phyloP scores from a whole-genome alignment of 352 stramenopile genomes.

The Pythium monospermum region DNA sequence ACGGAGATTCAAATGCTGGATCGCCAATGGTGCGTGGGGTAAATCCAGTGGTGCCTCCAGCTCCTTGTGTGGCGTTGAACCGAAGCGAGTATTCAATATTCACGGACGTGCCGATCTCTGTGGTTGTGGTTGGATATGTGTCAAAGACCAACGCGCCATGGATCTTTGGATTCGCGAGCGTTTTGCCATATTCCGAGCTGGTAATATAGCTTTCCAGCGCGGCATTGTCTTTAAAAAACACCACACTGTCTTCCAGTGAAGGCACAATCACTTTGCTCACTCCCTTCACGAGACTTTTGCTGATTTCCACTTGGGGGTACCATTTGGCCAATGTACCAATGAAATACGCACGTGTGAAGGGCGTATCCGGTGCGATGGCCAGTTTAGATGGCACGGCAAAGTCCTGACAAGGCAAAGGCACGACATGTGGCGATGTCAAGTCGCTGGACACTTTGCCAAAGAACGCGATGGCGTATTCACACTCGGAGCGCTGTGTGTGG shows the following conservation, averaged over 20 bases:
- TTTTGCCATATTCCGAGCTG: constrained; percentile 38
- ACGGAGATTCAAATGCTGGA: constrained; percentile 39
- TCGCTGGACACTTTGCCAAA: constrained; percentile 17
- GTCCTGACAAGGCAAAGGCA: constrained; percentile 18
- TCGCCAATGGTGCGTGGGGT: constrained; percentile 45
- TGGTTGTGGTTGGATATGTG: constrained; percentile 26
- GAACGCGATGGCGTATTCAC: constrained; percentile 10
- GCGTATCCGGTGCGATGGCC: constrained; percentile 29
- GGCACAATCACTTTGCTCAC: constrained; percentile 29
- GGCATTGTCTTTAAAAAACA: constrained; percentile 49
- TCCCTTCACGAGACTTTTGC: constrained; percentile 9
- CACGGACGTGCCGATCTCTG: constrained; percentile 37
- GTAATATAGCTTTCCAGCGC: constrained; percentile 45
- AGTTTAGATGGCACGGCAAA: constrained; percentile 28
- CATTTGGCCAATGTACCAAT: constrained; percentile 33
- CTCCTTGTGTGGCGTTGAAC: constrained; percentile 48
- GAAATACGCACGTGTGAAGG: constrained; percentile 60
- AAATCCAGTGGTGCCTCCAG: constrained; percentile 10
- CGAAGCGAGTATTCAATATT: constrained; percentile 63
- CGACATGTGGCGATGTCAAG: constrained; percentile 17
- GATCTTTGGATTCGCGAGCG: constrained; percentile 34
- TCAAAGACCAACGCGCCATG: constrained; percentile 65
- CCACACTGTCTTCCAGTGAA: constrained; percentile 48
- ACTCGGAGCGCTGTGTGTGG: background rate
- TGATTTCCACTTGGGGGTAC: constrained; percentile 40